Evolutionary conservation across 768 basidiomycete species (phyloP).

Genomic region (Leccinum longicurvipes): DNA sequence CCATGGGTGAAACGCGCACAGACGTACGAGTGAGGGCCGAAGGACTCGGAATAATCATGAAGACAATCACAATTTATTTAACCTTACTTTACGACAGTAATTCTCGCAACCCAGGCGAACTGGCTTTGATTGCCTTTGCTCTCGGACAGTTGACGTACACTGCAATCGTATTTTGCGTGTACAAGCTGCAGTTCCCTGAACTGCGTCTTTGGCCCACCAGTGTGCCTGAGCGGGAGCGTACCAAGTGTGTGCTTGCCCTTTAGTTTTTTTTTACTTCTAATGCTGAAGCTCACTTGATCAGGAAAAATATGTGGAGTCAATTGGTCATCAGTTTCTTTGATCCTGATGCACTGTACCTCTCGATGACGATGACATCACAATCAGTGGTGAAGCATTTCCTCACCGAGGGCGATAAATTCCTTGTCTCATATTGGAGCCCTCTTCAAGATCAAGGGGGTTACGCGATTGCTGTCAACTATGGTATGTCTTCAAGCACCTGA

Average conservation of each 20-base stretch:
- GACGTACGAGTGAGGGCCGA: constrained; percentile 79
- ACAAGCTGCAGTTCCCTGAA: constrained; percentile 43
- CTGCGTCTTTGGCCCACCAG: constrained; percentile 33
- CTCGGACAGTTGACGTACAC: constrained; percentile 80
- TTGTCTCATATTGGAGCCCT: constrained; percentile 81
- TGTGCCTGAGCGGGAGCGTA: constrained; percentile 16
- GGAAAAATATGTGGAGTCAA: constrained; percentile 2
- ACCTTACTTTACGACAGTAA: constrained; percentile 52
- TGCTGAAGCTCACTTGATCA: background rate
- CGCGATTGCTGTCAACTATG: constrained; percentile 94
- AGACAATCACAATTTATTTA: constrained; percentile 69
- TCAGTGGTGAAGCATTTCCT: constrained; percentile 91
- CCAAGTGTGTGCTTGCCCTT: constrained; percentile 16
- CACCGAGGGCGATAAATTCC: constrained; percentile 92
- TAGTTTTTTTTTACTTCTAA: background rate
- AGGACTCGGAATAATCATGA: constrained; percentile 72
- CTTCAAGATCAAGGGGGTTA: constrained; percentile 91
- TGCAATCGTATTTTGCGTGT: constrained; percentile 50
- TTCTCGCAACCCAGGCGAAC: constrained; percentile 32
- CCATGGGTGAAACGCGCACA: constrained; percentile 65
- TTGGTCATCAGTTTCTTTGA: constrained; percentile 39
- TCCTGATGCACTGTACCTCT: constrained; percentile 51
- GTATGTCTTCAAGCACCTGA: constrained; percentile 38
- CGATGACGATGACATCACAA: constrained; percentile 82
- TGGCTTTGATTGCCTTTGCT: constrained; percentile 81